phyloP scores from a whole-genome alignment of 192 early-diverging fungal genomes.

The Nowakowskiella sp. region DNA sequence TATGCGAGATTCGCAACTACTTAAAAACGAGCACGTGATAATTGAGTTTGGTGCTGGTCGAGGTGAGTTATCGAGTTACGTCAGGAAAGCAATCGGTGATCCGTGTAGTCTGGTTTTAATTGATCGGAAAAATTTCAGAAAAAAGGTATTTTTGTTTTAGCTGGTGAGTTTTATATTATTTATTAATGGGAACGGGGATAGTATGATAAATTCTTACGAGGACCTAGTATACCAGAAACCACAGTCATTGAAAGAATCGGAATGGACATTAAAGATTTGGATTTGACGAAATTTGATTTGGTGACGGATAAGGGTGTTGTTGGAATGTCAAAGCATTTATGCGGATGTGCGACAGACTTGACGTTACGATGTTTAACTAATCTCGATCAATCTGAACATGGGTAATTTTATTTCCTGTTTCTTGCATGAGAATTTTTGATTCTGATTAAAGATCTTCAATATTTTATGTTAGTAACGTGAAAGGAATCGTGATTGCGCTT shows the following conservation, averaged over 20 bases:
- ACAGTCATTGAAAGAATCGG: slow-evolving; percentile 39
- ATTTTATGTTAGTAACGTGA: slow-evolving; percentile 32
- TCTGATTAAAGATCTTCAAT: too few relatives aligned
- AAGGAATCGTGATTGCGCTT: slow-evolving; percentile 72
- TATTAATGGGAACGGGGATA: background rate
- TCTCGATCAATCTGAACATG: slow-evolving; percentile 15
- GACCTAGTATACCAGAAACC: background rate
- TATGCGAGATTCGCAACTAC: slow-evolving; percentile 50
- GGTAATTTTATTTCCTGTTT: background rate
- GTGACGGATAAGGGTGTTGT: slow-evolving; percentile 47
- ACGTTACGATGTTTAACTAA: slow-evolving; percentile 65
- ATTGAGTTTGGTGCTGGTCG: slow-evolving; percentile 75
- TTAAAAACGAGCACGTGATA: slow-evolving; percentile 48
- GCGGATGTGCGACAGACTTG: slow-evolving; percentile 83
- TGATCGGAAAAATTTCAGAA: slow-evolving; percentile 70
- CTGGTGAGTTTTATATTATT: background rate
- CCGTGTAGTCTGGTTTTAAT: slow-evolving; percentile 53
- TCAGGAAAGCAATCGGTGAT: slow-evolving; percentile 36
- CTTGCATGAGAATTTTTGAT: too few relatives aligned
- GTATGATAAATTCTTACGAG: slow-evolving; percentile 2
- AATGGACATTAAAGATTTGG: slow-evolving; percentile 83
- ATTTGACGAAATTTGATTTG: slow-evolving; percentile 44
- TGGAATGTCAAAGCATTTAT: slow-evolving; percentile 81
- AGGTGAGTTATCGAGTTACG: slow-evolving; percentile 42
- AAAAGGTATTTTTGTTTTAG: slow-evolving; percentile 46